A percentile compares a stretch with the other conserved stretches of the same genome.
Evolutionary conservation across 257 asterid species (phyloP).

Genomic region (Solanum etuberosum): DNA sequence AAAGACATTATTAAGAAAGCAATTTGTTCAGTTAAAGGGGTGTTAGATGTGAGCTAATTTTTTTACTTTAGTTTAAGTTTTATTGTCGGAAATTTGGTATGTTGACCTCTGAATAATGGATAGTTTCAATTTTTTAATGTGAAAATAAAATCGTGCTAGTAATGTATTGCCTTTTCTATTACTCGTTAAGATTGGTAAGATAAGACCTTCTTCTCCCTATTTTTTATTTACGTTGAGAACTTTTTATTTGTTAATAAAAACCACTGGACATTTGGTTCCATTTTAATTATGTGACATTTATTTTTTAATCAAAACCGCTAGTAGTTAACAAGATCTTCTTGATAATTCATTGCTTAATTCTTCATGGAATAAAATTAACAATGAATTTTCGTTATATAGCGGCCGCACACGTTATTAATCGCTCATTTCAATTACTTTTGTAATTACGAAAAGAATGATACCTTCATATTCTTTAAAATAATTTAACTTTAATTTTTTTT

Average conservation of each 20-base stretch:
- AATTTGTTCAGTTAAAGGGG: background rate
- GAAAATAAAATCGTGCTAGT: background rate
- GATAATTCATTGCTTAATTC: too few species aligned
- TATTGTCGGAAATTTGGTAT: background rate
- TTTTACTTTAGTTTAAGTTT: background rate
- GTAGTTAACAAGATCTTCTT: too few species aligned
- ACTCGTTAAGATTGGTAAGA: background rate
- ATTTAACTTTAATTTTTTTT: background rate
- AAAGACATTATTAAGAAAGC: constrained; percentile 16
- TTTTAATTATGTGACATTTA: background rate
- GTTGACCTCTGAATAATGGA: background rate
- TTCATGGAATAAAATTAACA: background rate
- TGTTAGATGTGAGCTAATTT: background rate
- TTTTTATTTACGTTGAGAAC: fast-evolving
- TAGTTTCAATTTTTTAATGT: background rate
- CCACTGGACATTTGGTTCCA: background rate
- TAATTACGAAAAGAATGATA: too few species aligned
- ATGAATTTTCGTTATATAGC: background rate
- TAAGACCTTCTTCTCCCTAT: fast-evolving
- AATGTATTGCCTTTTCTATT: background rate
- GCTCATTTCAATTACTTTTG: background rate
- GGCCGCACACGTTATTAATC: too few species aligned
- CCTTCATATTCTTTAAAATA: background rate
- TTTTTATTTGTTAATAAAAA: background rate
- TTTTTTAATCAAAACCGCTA: too few species aligned